Conservation (phyloP, 78 protist species). For the Tieghemostelium lacteum region DNA sequence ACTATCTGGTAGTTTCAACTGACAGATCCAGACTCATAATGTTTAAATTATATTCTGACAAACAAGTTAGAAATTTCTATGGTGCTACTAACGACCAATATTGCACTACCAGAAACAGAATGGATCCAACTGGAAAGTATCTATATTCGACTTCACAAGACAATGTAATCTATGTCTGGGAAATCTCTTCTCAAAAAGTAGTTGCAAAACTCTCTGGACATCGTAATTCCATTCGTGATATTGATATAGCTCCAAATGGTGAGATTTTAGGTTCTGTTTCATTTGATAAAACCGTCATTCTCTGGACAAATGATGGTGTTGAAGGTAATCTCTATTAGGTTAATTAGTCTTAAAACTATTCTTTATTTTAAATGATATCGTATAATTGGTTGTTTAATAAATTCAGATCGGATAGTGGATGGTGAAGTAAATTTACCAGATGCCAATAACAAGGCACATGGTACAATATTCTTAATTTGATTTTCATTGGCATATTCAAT, state of each 20-base stretch:
- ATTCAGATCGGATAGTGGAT: no score
- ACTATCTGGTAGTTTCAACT: slow-evolving; percentile 71
- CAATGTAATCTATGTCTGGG: slow-evolving; percentile 68
- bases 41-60: slow-evolving; percentile 20
- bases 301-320: slow-evolving; percentile 45
- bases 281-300: slow-evolving; percentile 62
- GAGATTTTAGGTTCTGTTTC: slow-evolving; percentile 50
- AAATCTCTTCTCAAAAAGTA: slow-evolving; percentile 55
- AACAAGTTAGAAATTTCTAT: slow-evolving; percentile 75
- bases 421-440: slow-evolving; percentile 32
- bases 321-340: background rate
- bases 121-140: slow-evolving; percentile 44
- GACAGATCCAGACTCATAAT: slow-evolving; percentile 61
- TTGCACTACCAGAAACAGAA: slow-evolving; percentile 39
- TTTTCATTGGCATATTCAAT: slow-evolving; percentile 41
- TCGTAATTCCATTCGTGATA: slow-evolving; percentile 39
- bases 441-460: slow-evolving; percentile 51
- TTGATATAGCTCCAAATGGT: slow-evolving; percentile 12
- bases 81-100: slow-evolving; percentile 66
- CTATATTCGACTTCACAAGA: slow-evolving; percentile 80
- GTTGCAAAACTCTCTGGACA: slow-evolving; percentile 49
- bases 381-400: no score
- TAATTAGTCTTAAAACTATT: no score
- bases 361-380: no score
- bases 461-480: slow-evolving; percentile 22